These are phyloP conservation scores for Artomyces pyxidatus DNA, from an alignment of 768 basidiomycete species.

Conservation along the genomic window DNA sequence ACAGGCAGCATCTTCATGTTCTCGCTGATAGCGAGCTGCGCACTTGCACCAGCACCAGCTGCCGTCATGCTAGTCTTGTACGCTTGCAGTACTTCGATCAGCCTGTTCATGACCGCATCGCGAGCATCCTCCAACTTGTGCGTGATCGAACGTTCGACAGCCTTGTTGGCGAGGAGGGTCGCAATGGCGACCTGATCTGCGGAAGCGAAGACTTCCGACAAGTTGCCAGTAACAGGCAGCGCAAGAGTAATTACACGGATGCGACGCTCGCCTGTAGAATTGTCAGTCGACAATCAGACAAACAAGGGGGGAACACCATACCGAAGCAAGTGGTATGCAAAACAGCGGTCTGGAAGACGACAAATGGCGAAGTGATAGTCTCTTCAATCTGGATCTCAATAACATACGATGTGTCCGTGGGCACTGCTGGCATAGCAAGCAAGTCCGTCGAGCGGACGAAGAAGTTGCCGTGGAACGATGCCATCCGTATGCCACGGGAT, in stretches of 20 bases:
- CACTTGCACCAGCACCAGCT: conserved; percentile 87
- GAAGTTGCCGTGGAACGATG: conserved; percentile 56
- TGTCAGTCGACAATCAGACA: not conserved
- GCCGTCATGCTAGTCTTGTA: conserved; percentile 98
- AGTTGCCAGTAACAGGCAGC: conserved; percentile 77
- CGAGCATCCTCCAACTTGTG: conserved; percentile 87
- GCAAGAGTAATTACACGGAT: conserved; percentile 88
- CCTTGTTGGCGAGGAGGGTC: conserved; percentile 84
- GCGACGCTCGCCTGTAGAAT: conserved; percentile 50
- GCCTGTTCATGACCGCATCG: conserved; percentile 73
- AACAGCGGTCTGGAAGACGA: conserved; percentile 47
- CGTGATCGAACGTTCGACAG: conserved; percentile 79
- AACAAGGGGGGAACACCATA: conserved; percentile 6
- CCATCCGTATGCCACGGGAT: conserved; percentile 50
- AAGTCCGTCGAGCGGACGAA: conserved; percentile 51
- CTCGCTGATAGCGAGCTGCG: conserved; percentile 85
- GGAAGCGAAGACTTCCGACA: conserved; percentile 85
- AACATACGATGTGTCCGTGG: conserved; percentile 47
- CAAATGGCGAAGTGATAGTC: conserved; percentile 37
- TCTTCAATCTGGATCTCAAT: conserved; percentile 52
- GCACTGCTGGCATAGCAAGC: conserved; percentile 47
- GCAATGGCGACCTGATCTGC: conserved; percentile 84
- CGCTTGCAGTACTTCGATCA: conserved; percentile 76
- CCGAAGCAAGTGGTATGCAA: conserved; percentile 47
- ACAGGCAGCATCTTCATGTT: conserved; percentile 95